Base-by-base conservation (phyloP, 2,329 filamentous ascomycete species). In the Hypoxylon rubiginosum region DNA sequence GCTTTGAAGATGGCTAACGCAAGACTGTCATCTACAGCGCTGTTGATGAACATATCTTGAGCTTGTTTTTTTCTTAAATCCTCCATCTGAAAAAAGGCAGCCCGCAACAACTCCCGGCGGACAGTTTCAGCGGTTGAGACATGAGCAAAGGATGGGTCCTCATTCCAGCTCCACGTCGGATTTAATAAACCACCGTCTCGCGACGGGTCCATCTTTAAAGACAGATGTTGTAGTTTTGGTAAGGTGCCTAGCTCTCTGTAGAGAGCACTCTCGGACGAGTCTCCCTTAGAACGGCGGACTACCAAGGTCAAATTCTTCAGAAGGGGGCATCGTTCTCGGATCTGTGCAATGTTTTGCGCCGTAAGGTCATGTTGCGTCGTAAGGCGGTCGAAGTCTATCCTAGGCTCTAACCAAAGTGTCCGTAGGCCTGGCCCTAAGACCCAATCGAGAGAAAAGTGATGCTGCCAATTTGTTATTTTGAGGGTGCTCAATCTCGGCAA, bases 221-320 rank as follows among this genome's bases (percentile, higher is more conserved):
- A 36, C 9, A 58, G 30, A 46, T 41, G 10, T 49, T 62, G 30
- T 34, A 58, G 11, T 21, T 52, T 63, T 4, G 59, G 58, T 15
- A 63, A 52, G 30, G 21, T 48, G 13, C 55, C 45, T 26, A 59
- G 17, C 46, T 46, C 54, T 36, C 8, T 59, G 11, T 57, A 59
- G 10, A 58, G 7, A 28, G 54, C 43, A 13, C 48, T 55, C 54
- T 8, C 19, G 30, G 13, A 43, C n/a, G n/a, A 21, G 11, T 55
- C 34, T 15, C 58, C 49, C 21, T 49, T 21, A 28, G 50, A 54
- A 21, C 63, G 58, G 43, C 11, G n/a, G 11, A 62, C 9, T 11
- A 34, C 26, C 7, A 58, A 26, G n/a, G 17, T 26, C 11, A 62
- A 30, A n/a, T 45, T 15, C 19, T 45, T n/a, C 7, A 62, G 41